Evolutionary conservation across 2,329 filamentous ascomycete species (phyloP).

Genomic region (Claviceps humidiphila): DNA sequence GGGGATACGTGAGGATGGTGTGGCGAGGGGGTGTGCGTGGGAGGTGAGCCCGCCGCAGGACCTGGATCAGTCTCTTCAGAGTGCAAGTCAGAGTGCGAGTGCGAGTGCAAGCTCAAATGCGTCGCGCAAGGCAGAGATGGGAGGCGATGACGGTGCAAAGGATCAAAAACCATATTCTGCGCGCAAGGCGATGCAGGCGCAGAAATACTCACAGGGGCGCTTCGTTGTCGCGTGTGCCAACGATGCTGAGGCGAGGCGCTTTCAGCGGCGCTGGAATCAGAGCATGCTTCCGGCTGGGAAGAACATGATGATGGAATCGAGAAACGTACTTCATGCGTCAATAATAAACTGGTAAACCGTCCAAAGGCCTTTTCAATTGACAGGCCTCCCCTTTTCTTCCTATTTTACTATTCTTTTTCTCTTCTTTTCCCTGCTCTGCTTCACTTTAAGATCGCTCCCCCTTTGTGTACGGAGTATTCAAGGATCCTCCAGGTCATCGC

Average conservation of each 20-base stretch:
- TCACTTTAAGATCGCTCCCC: neutral
- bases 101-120: neutral
- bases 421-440: neutral
- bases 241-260: conserved; percentile 22
- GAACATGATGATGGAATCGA: conserved; percentile 3
- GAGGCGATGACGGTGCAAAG: neutral
- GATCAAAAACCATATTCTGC: neutral
- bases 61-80: neutral
- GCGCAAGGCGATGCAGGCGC: conserved; percentile 8
- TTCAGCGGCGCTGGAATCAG: conserved; percentile 29
- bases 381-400: neutral
- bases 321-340: conserved; percentile 17
- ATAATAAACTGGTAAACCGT: conserved; percentile 20
- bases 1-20: conserved; percentile 30
- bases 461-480: neutral
- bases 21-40: conserved; percentile 17
- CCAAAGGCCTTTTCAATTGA: conserved; percentile 2
- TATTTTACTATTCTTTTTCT: neutral
- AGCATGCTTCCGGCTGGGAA: conserved; percentile 14
- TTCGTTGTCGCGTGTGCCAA: conserved; percentile 22
- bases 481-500: neutral
- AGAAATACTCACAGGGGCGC: conserved; percentile 11
- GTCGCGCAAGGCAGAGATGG: neutral
- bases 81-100: neutral
- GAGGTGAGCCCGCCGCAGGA: conserved; percentile 11